Conservation (phyloP, 2,329 filamentous ascomycete species). For the Bipolaris victoriae region DNA sequence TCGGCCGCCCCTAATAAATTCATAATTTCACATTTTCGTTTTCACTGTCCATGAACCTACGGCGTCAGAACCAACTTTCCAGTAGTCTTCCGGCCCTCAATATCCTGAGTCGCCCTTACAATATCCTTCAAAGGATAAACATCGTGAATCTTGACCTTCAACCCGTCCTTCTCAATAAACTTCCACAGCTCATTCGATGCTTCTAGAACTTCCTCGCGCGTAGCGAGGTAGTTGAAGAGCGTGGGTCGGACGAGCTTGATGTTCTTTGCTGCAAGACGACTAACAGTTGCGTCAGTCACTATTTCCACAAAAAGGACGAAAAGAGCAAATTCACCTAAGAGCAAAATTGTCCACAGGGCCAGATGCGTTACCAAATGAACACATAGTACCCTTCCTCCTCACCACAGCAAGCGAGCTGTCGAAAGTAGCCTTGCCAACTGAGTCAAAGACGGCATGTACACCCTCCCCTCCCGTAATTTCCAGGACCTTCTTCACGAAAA, state of each 20-base stretch:
- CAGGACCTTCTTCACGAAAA: constrained; percentile 59
- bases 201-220: constrained; percentile 69
- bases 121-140: constrained; percentile 78
- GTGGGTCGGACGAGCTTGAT: constrained; percentile 76
- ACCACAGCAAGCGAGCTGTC: constrained; percentile 76
- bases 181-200: constrained; percentile 76
- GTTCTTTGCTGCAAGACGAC: constrained; percentile 73
- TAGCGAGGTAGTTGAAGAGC: constrained; percentile 68
- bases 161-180: constrained; percentile 70
- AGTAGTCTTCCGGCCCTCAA: constrained; percentile 81
- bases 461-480: constrained; percentile 76
- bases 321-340: constrained; percentile 60
- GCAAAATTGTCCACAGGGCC: constrained; percentile 76
- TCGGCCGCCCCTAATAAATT: neutral
- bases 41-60: constrained; percentile 32
- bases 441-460: constrained; percentile 80
- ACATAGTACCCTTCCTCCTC: constrained; percentile 76
- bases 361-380: constrained; percentile 82
- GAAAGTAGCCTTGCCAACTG: constrained; percentile 84
- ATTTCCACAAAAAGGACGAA: neutral
- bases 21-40: neutral
- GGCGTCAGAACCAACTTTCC: constrained; percentile 81
- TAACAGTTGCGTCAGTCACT: constrained; percentile 22
- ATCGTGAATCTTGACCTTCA: constrained; percentile 77
- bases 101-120: constrained; percentile 71